Percentiles rank a stretch among this genome's conserved stretches.
Conservation (phyloP, 352 stramenopile genomes). For the Phytophthora melonis region DNA sequence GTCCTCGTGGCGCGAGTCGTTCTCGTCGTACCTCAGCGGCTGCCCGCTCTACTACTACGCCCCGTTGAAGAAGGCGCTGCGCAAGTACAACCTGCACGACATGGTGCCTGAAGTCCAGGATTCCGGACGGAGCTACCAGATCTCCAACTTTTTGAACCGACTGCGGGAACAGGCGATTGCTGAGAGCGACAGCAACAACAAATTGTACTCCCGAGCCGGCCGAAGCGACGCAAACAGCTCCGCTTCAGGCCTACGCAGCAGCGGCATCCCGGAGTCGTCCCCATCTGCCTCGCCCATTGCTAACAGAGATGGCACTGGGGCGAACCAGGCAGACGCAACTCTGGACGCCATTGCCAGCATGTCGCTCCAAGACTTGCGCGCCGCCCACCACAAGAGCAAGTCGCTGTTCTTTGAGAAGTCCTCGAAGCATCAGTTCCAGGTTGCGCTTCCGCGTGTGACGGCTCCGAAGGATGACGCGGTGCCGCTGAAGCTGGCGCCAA, state of each 20-base stretch:
- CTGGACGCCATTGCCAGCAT: constrained; percentile 73
- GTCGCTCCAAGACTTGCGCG: constrained; percentile 69
- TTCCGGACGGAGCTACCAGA: constrained; percentile 85
- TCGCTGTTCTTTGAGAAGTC: constrained; percentile 62
- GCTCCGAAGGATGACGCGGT: constrained; percentile 24
- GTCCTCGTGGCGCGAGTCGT: constrained; percentile 85
- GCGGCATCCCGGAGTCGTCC: constrained; percentile 47
- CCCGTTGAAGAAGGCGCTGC: constrained; percentile 82
- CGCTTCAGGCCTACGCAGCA: constrained; percentile 16
- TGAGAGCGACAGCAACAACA: constrained; percentile 86
- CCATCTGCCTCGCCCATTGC: constrained; percentile 45
- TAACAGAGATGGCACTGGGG: constrained; percentile 33
- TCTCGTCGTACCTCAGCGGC: constrained; percentile 79
- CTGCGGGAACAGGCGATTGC: constrained; percentile 76
- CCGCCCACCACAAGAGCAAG: constrained; percentile 61
- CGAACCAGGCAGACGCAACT: constrained; percentile 38
- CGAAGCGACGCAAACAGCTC: constrained; percentile 33
- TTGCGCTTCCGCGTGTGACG: constrained; percentile 43
- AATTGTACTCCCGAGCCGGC: constrained; percentile 62
- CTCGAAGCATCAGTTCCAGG: constrained; percentile 46
- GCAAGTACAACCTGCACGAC: constrained; percentile 91
- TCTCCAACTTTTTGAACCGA: constrained; percentile 79
- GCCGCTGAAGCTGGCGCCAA: constrained; percentile 64
- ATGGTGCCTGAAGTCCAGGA: constrained; percentile 89
- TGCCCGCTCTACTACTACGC: constrained; percentile 87